Evolutionary conservation across 2,329 filamentous ascomycete genomes (phyloP).

Genomic region (Epichloe scottii): DNA sequence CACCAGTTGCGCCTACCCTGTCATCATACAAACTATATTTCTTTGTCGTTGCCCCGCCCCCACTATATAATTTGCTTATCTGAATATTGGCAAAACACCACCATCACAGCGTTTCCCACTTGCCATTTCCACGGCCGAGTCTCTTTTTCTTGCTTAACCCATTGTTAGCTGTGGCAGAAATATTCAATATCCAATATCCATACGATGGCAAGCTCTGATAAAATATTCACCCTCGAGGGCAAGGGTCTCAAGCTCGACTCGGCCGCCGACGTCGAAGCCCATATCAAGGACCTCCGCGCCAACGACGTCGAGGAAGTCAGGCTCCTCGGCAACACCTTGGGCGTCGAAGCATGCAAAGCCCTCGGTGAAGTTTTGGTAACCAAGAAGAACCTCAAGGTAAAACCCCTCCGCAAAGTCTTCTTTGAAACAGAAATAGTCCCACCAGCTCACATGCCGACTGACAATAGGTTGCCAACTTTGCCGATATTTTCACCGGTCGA

Average conservation of each 20-base stretch:
- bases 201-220: conserved; percentile 28
- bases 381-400: conserved; percentile 65
- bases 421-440: background rate
- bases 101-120: background rate
- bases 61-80: conserved; percentile 11
- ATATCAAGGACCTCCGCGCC: conserved; percentile 63
- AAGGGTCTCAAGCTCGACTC: conserved; percentile 87
- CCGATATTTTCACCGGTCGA: conserved; percentile 94
- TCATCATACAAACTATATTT: background rate
- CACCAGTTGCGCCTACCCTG: background rate
- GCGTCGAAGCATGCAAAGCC: conserved; percentile 74
- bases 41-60: conserved; percentile 16
- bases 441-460: conserved; percentile 1
- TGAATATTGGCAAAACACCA: conserved; percentile 1
- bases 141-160: conserved; percentile 2
- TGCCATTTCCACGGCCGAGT: background rate
- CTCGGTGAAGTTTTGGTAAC: conserved; percentile 73
- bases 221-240: conserved; percentile 81
- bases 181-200: conserved; percentile 4
- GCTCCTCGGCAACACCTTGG: conserved; percentile 83
- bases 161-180: conserved; percentile 1
- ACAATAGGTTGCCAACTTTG: conserved; percentile 64
- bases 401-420: background rate
- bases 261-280: conserved; percentile 71
- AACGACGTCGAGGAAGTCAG: conserved; percentile 75